Conservation (phyloP, 768 basidiomycete species). For the Leucocoprinus birnbaumii region DNA sequence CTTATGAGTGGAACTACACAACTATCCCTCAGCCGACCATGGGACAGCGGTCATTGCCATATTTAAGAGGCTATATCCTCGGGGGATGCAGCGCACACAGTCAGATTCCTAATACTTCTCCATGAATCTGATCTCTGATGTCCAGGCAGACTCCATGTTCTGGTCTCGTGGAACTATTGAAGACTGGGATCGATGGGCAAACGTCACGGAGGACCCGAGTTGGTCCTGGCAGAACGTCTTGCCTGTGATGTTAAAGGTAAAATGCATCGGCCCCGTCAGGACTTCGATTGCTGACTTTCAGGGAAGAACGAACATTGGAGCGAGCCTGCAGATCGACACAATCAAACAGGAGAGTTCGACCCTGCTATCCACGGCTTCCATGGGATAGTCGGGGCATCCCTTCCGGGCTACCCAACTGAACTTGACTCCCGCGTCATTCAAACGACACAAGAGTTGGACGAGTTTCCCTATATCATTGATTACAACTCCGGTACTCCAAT, state of each 20-base stretch:
- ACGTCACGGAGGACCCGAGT: constrained; percentile 37
- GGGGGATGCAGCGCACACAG: constrained; percentile 27
- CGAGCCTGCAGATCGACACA: constrained; percentile 16
- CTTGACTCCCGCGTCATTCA: constrained; percentile 20
- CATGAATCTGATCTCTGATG: background rate
- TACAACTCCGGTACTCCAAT: constrained; percentile 7
- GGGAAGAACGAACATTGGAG: constrained; percentile 17
- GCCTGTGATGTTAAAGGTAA: constrained; percentile 25
- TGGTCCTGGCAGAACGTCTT: constrained; percentile 39
- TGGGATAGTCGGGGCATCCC: constrained; percentile 16
- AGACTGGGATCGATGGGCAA: constrained; percentile 54
- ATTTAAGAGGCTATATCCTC: constrained; percentile 22
- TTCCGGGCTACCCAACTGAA: constrained; percentile 15
- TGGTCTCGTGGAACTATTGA: constrained; percentile 31
- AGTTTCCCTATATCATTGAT: constrained; percentile 12
- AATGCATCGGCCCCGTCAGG: background rate
- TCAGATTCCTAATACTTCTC: constrained; percentile 10
- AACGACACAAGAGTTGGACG: constrained; percentile 13
- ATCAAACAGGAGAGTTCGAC: constrained; percentile 18
- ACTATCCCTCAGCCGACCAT: constrained; percentile 20
- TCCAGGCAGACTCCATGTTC: constrained; percentile 19
- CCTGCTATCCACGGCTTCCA: constrained; percentile 17
- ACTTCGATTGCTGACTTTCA: background rate
- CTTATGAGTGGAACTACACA: constrained; percentile 28
- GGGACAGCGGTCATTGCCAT: constrained; percentile 18